These are phyloP conservation scores for Penicillium sp. DNA, from an alignment of 2,329 filamentous ascomycete species.

Conservation along the genomic window DNA sequence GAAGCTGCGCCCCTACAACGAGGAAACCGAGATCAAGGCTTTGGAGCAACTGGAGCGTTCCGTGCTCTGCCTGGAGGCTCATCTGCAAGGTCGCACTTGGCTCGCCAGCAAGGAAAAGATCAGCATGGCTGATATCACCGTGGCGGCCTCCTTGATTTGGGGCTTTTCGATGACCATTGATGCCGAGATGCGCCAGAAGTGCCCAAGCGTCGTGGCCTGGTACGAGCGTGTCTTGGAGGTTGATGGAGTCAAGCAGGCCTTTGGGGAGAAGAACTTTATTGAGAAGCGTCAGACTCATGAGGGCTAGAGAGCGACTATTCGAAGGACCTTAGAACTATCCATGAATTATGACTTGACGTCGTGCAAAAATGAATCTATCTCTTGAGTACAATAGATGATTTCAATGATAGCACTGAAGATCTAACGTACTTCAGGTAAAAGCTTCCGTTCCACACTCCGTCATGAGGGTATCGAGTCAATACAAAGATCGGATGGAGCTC, in stretches of 20 bases:
- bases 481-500: too few relatives aligned
- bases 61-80: slow-evolving; percentile 17
- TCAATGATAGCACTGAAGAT: too few relatives aligned
- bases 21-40: slow-evolving; percentile 14
- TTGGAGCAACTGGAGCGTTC: slow-evolving; percentile 19
- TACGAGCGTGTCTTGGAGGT: slow-evolving; percentile 21
- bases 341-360: neutral
- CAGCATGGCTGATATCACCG: slow-evolving; percentile 26
- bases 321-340: neutral
- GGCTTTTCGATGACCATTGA: slow-evolving; percentile 24
- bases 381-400: too few relatives aligned
- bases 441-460: too few relatives aligned
- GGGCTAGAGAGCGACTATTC: neutral
- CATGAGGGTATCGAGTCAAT: too few relatives aligned
- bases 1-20: slow-evolving; percentile 17
- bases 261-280: slow-evolving; percentile 24
- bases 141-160: slow-evolving; percentile 24
- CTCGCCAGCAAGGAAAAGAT: slow-evolving; percentile 17
- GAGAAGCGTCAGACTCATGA: slow-evolving; percentile 18
- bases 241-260: slow-evolving; percentile 26
- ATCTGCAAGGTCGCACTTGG: slow-evolving; percentile 21
- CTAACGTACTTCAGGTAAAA: too few relatives aligned
- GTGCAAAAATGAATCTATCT: too few relatives aligned
- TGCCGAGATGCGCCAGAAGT: slow-evolving; percentile 24
- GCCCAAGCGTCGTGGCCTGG: slow-evolving; percentile 20